Conservation (phyloP, 805 yeast species). For the Hanseniaspora nectarophila region DNA sequence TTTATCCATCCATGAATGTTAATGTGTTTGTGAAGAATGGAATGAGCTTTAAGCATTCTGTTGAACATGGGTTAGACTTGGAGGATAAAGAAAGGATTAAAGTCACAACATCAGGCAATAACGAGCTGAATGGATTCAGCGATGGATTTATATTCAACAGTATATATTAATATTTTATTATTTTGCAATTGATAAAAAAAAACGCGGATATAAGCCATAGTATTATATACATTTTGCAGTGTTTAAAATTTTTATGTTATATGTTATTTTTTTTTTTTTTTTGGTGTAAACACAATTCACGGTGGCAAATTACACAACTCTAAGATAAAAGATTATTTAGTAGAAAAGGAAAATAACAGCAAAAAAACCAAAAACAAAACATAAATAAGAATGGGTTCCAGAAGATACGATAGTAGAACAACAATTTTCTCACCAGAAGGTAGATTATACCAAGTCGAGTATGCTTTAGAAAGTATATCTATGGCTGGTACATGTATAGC, state of each 20-base stretch:
- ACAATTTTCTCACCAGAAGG: conserved; percentile 99
- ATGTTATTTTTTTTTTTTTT: neutral
- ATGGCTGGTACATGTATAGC: conserved; percentile 97
- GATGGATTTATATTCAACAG: conserved; percentile 11
- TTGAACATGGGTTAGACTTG: conserved; percentile 9
- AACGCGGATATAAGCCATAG: neutral
- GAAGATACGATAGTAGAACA: conserved; percentile 98
- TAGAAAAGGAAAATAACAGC: neutral
- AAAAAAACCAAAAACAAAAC: neutral
- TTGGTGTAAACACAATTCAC: neutral
- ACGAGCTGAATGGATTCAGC: neutral
- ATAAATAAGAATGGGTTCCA: conserved; percentile 46
- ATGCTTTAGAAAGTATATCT: conserved; percentile 92
- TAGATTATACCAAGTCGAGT: conserved; percentile 90
- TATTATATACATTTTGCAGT: too few relatives aligned
- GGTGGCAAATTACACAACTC: neutral
- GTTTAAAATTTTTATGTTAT: neutral
- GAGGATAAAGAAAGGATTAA: neutral
- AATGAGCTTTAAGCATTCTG: conserved; percentile 10
- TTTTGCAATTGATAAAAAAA: neutral
- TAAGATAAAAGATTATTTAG: too few relatives aligned
- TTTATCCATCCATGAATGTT: conserved; percentile 8
- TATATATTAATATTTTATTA: neutral
- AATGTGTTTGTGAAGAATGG: conserved; percentile 1
- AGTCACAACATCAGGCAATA: neutral